phyloP scores from a whole-genome alignment of 2,329 filamentous ascomycete species.

The Alternaria metachromatica region DNA sequence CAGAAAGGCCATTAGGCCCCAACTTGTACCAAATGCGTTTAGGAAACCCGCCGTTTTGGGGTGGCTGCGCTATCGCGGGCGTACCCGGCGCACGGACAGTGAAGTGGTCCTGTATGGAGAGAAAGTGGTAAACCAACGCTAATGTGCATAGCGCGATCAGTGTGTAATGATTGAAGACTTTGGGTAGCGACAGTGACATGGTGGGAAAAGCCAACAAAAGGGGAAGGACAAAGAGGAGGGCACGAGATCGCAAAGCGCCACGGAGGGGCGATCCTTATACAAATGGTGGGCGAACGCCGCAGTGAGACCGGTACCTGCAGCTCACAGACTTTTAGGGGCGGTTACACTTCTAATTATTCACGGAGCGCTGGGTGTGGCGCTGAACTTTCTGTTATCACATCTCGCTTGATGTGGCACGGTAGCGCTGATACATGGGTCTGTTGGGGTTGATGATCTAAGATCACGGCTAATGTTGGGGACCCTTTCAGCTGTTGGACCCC shows the following conservation, averaged over 20 bases:
- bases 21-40: constrained; percentile 52
- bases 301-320: not conserved
- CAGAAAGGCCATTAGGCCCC: constrained; percentile 45
- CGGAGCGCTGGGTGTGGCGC: not conserved
- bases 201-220: not conserved
- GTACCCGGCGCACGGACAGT: not conserved
- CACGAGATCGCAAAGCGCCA: not conserved
- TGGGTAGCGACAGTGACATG: constrained; percentile 3
- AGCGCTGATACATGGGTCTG: not conserved
- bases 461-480: not conserved
- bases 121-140: constrained; percentile 4
- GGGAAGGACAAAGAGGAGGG: not conserved
- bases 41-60: constrained; percentile 27
- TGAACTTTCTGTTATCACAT: not conserved
- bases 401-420: not conserved
- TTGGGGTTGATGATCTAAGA: not conserved
- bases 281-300: not conserved
- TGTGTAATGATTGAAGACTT: constrained; percentile 2
- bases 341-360: not conserved
- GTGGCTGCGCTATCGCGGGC: not conserved
- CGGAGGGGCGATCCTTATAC: not conserved
- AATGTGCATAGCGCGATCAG: constrained; percentile 1
- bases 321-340: not conserved
- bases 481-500: not conserved
- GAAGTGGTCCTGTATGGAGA: not conserved